These are phyloP conservation scores for Trichopus zeylanicus DNA, from an alignment of 116 monocot genomes.

Conservation along the genomic window DNA sequence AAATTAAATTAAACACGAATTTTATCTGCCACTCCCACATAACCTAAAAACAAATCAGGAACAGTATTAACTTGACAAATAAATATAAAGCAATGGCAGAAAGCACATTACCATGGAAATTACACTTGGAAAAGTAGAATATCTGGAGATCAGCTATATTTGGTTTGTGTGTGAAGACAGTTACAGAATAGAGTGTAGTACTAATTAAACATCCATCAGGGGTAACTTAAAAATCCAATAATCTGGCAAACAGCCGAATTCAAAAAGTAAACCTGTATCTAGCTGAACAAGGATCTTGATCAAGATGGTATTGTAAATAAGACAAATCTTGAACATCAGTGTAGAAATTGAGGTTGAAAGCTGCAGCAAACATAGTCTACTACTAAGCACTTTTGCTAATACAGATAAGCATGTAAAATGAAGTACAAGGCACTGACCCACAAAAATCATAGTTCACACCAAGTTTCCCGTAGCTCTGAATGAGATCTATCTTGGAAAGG, in stretches of 20 bases:
- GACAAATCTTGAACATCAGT: slow-evolving; percentile 98
- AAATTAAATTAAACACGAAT: too few species aligned
- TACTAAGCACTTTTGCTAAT: background rate
- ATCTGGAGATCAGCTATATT: too few species aligned
- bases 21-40: too few species aligned
- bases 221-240: too few species aligned
- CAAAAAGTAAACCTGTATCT: slow-evolving; percentile 62
- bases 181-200: too few species aligned
- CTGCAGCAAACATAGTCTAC: slow-evolving; percentile 32
- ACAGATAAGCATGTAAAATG: background rate
- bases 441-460: slow-evolving; percentile 25
- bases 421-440: background rate
- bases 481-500: slow-evolving; percentile 96
- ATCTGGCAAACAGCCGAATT: background rate
- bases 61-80: too few species aligned
- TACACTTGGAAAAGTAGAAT: too few species aligned
- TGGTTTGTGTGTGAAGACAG: too few species aligned
- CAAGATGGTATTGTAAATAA: slow-evolving; percentile 84
- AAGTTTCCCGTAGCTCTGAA: slow-evolving; percentile 88
- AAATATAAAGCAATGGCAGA: too few species aligned
- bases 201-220: too few species aligned
- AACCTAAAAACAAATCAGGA: too few species aligned
- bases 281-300: slow-evolving; percentile 89
- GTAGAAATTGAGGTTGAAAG: slow-evolving; percentile 89
- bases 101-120: too few species aligned